Conservation (phyloP, 805 yeast genomes). For the Myxozyma vanderwaltii region DNA sequence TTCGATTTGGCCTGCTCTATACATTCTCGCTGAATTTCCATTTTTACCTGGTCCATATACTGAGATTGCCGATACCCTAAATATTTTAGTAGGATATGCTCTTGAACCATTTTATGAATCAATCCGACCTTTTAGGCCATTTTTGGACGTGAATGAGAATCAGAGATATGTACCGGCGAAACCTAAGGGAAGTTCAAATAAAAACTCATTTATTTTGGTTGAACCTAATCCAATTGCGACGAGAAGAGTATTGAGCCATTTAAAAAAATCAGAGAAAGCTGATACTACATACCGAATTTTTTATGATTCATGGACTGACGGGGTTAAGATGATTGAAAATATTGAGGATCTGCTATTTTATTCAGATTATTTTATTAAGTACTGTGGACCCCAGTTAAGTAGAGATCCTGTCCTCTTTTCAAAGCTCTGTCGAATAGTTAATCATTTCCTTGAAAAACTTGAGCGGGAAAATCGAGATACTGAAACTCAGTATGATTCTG, state of each 20-base stretch:
- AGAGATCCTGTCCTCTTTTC: slow-evolving; percentile 52
- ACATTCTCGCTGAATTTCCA: slow-evolving; percentile 62
- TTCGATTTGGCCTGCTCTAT: slow-evolving; percentile 61
- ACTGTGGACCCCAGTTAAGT: slow-evolving; percentile 60
- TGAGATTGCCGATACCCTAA: slow-evolving; percentile 51
- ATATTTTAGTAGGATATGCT: slow-evolving; percentile 52
- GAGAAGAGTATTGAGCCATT: slow-evolving; percentile 24
- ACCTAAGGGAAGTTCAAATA: neutral
- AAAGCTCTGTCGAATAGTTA: slow-evolving; percentile 64
- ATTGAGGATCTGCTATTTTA: slow-evolving; percentile 51
- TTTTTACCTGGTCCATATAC: slow-evolving; percentile 57
- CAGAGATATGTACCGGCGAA: slow-evolving; percentile 11
- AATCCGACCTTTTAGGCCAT: neutral
- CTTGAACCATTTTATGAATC: slow-evolving; percentile 52
- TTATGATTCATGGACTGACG: slow-evolving; percentile 50
- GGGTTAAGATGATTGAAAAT: slow-evolving; percentile 45
- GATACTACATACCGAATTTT: slow-evolving; percentile 23
- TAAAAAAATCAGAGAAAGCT: slow-evolving; percentile 23
- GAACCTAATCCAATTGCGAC: slow-evolving; percentile 15
- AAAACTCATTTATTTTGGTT: neutral
- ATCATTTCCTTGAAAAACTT: slow-evolving; percentile 16
- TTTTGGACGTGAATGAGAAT: slow-evolving; percentile 7
- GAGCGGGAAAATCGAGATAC: neutral
- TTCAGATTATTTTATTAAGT: slow-evolving; percentile 54
- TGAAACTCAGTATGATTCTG: slow-evolving; percentile 34